A percentile compares a stretch with the other conserved stretches of the same genome.
These are phyloP conservation scores for Plasmopara viticola DNA, from an alignment of 352 stramenopile species.

Conservation along the genomic window DNA sequence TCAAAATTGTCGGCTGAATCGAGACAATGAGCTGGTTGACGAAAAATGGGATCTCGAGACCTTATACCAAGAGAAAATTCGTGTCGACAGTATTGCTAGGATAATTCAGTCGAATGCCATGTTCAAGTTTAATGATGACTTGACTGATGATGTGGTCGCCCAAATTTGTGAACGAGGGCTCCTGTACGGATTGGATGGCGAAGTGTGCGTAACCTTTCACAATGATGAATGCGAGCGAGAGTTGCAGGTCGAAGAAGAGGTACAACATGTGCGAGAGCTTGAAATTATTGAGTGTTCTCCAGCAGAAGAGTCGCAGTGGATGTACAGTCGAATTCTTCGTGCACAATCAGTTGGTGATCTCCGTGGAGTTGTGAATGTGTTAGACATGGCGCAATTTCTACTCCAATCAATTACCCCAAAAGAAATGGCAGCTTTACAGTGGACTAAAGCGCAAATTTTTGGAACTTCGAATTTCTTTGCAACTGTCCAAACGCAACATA, in stretches of 20 bases:
- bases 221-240: conserved; percentile 53
- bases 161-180: conserved; percentile 15
- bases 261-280: conserved; percentile 28
- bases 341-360: conserved; percentile 14
- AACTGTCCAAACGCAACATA: conserved; percentile 25
- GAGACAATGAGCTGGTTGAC: conserved; percentile 24
- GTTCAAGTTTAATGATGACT: conserved; percentile 6
- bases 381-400: conserved; percentile 6
- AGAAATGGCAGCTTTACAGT: conserved; percentile 20
- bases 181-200: conserved; percentile 35
- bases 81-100: conserved; percentile 24
- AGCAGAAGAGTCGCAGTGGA: conserved; percentile 13
- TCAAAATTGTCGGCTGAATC: conserved; percentile 22
- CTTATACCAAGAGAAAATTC: conserved; percentile 29
- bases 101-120: conserved; percentile 25
- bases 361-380: background rate
- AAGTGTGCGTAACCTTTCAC: conserved; percentile 33
- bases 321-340: conserved; percentile 12
- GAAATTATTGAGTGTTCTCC: conserved; percentile 8
- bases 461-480: conserved; percentile 47
- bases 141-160: conserved; percentile 19
- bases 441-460: conserved; percentile 22
- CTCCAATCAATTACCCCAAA: conserved; percentile 7
- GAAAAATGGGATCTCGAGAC: conserved; percentile 46
- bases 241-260: conserved; percentile 46